Evolutionary conservation across 108 stramenopile genomes (phyloP), one percentile per base, ranked within the genome.

Genomic region (Aurantiochytrium sp.): DNA sequence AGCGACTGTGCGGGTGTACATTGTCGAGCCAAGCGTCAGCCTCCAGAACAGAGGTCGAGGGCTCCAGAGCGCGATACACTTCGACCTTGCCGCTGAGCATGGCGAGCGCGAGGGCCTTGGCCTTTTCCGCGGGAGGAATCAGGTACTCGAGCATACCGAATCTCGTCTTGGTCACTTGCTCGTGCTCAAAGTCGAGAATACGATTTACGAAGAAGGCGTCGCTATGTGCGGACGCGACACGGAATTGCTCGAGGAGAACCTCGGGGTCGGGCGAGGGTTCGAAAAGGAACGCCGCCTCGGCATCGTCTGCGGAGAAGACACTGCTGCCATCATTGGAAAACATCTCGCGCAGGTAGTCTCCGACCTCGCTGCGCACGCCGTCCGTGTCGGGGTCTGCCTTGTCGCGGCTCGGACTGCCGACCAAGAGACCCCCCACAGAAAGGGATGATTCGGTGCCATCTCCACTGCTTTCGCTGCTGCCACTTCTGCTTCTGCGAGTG

Each of bases 41-140:
- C 16, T 47, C 76, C 16, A 18, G 45, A 4, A 83, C 49, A 6
- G 49, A 25, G 10, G 51, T 21, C 43, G 18, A 28, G 43, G 44
- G 6, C 76, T 19, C 18, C 45, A 83, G 76, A 55, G 23, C 51
- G 25, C 51, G 45, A 4, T 28, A 83, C 19, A 83, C 49, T 18
- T 47, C 23, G 19, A 12, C 12, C 16, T 83, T 53, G 76, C 23
- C 23, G 76, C 76, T 83, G 76, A 83, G 76, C 76, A 83, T 83
- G 76, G 76, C 76, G 19, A 83, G 76, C 76, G 76, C 76, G 19
- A 83, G 76, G 12, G 45, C 49, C 51, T 83, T 83, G 45, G 76
- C 76, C 51, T 83, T 83, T 23, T 83, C 76, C 4, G 12, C 76
- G 25, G n/a, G 19, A 0, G 76, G 76, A 23, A 83, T 83, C 10